Percentiles rank a stretch among this genome's conserved stretches.
phyloP scores from a whole-genome alignment of 352 stramenopile species.

The Pythium volutum region DNA sequence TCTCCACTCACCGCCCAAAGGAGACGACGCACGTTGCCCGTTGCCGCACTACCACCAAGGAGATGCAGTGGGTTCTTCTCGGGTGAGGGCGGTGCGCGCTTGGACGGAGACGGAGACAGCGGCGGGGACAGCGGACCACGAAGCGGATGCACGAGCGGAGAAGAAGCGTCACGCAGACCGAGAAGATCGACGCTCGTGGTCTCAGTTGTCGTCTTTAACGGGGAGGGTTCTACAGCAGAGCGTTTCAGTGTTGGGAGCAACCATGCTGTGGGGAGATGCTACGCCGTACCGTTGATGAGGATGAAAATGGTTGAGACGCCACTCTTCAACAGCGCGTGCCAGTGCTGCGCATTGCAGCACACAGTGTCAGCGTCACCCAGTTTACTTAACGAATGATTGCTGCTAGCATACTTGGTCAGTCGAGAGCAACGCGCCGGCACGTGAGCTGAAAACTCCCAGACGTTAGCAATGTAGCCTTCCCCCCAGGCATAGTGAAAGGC shows the following conservation, averaged over 20 bases:
- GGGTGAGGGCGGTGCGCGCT: background rate
- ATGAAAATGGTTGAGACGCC: conserved; percentile 18
- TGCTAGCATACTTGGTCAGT: conserved; percentile 6
- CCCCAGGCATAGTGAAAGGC: background rate
- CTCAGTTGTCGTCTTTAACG: background rate
- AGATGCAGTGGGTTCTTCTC: background rate
- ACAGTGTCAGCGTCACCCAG: background rate
- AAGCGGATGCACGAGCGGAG: conserved; percentile 1
- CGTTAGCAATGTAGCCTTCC: background rate
- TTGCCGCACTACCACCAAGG: too few relatives aligned
- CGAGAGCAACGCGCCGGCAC: background rate
- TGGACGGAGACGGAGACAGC: background rate
- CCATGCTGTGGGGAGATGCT: background rate
- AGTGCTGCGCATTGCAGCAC: conserved; percentile 2
- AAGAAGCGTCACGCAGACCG: conserved; percentile 8
- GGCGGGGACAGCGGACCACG: too few relatives aligned
- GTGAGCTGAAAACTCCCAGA: conserved; percentile 6
- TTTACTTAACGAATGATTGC: background rate
- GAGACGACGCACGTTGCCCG: conserved; percentile 1
- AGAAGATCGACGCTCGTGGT: conserved; percentile 13
- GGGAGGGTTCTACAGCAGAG: background rate
- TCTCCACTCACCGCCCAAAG: conserved; percentile 12
- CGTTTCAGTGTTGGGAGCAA: background rate
- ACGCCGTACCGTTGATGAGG: conserved; percentile 14
- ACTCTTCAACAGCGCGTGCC: conserved; percentile 13